A percentile compares a stretch with the other conserved stretches of the same genome.
phyloP scores from a whole-genome alignment of 768 basidiomycete species.

The Daedaleopsis sinensis region DNA sequence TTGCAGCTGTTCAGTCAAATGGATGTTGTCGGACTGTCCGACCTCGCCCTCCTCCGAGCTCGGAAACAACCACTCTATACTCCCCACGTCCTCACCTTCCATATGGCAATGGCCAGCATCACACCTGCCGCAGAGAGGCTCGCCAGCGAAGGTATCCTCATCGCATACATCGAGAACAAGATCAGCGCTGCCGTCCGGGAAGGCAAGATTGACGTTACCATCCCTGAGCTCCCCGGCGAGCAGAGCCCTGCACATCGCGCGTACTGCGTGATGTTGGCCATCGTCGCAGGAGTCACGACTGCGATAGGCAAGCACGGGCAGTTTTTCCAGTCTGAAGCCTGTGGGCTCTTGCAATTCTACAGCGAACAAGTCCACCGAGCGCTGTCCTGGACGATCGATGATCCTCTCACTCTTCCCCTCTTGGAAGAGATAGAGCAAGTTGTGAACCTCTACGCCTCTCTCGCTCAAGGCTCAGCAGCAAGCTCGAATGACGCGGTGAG shows the following conservation, averaged over 20 bases:
- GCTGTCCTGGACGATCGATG: constrained; percentile 81
- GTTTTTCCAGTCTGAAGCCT: constrained; percentile 83
- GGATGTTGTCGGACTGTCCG: constrained; percentile 71
- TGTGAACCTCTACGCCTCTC: constrained; percentile 74
- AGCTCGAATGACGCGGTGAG: constrained; percentile 54
- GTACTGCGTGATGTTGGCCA: constrained; percentile 84
- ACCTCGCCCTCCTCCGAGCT: constrained; percentile 60
- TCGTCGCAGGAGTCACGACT: constrained; percentile 72
- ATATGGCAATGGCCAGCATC: constrained; percentile 80
- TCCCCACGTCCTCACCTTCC: constrained; percentile 81
- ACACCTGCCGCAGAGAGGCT: constrained; percentile 82
- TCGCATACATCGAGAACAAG: constrained; percentile 82
- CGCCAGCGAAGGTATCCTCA: constrained; percentile 79
- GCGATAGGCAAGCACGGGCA: constrained; percentile 67
- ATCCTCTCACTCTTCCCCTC: constrained; percentile 72
- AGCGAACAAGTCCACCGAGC: constrained; percentile 78
- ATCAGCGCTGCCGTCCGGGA: constrained; percentile 77
- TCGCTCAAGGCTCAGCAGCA: constrained; percentile 55
- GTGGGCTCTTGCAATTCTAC: constrained; percentile 84
- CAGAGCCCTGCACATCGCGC: constrained; percentile 78
- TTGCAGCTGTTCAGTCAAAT: constrained; percentile 71
- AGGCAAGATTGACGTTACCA: constrained; percentile 66
- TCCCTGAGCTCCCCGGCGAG: constrained; percentile 73
- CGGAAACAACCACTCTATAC: constrained; percentile 73
- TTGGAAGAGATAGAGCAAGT: constrained; percentile 86